Evolutionary conservation across 208 protist species (phyloP).

Genomic region (Wallacemonas sp.): DNA sequence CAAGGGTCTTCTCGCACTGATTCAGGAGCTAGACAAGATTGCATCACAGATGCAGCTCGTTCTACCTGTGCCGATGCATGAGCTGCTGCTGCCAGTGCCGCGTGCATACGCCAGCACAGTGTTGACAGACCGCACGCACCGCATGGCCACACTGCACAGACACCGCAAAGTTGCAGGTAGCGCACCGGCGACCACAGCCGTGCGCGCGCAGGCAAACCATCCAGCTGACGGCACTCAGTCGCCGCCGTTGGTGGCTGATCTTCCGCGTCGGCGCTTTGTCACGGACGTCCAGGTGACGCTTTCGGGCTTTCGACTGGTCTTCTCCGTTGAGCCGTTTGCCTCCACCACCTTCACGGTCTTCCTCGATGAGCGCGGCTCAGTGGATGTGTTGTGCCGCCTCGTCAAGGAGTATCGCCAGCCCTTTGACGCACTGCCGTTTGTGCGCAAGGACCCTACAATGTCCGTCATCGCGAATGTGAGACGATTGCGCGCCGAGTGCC

Average conservation of each 20-base stretch:
- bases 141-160: constrained; percentile 12
- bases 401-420: constrained; percentile 27
- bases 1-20: constrained; percentile 20
- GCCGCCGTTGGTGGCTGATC: background rate
- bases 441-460: constrained; percentile 25
- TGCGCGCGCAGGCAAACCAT: too few relatives aligned
- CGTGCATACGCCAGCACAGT: constrained; percentile 44
- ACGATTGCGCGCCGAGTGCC: constrained; percentile 68
- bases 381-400: constrained; percentile 40
- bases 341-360: constrained; percentile 69
- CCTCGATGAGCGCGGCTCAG: constrained; percentile 51
- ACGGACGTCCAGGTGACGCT: constrained; percentile 59
- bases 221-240: too few relatives aligned
- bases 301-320: constrained; percentile 51
- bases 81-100: constrained; percentile 75
- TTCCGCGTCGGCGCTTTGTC: constrained; percentile 7
- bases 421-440: constrained; percentile 6
- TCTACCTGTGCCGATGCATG: constrained; percentile 46
- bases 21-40: constrained; percentile 46
- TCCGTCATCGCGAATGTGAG: constrained; percentile 48
- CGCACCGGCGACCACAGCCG: too few relatives aligned
- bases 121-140: constrained; percentile 19
- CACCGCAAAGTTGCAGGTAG: too few relatives aligned
- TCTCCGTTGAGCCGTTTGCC: constrained; percentile 65
- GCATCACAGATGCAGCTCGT: constrained; percentile 17